Evolutionary conservation across 2,329 filamentous ascomycete genomes (phyloP).

Genomic region (Cercospora sp.): DNA sequence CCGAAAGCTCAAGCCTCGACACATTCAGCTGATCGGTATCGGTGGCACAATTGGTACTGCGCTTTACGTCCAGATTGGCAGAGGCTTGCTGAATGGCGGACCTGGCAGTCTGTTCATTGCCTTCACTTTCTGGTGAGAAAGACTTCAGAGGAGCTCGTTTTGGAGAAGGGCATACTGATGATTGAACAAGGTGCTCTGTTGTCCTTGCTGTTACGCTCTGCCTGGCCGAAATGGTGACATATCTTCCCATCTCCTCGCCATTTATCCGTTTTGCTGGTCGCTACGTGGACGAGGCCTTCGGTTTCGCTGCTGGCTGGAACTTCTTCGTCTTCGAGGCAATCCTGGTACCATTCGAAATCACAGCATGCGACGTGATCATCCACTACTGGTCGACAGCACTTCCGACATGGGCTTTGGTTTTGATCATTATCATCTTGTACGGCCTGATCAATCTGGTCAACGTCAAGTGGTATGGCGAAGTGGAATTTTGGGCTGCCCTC

Average conservation of each 20-base stretch:
- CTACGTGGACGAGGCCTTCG: slow-evolving; percentile 73
- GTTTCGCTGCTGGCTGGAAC: slow-evolving; percentile 42
- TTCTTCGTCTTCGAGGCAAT: slow-evolving; percentile 37
- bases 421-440: slow-evolving; percentile 59
- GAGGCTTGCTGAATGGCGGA: slow-evolving; percentile 49
- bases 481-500: slow-evolving; percentile 66
- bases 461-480: slow-evolving; percentile 73
- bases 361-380: slow-evolving; percentile 63
- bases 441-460: slow-evolving; percentile 68
- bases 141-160: background rate
- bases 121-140: slow-evolving; percentile 45
- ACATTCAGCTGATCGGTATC: slow-evolving; percentile 50
- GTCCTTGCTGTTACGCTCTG: slow-evolving; percentile 34
- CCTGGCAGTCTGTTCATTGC: slow-evolving; percentile 51
- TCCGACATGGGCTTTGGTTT: slow-evolving; percentile 62
- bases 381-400: slow-evolving; percentile 55
- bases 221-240: slow-evolving; percentile 76
- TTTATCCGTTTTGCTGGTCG: slow-evolving; percentile 77
- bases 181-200: slow-evolving; percentile 23
- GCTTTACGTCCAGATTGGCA: slow-evolving; percentile 51
- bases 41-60: slow-evolving; percentile 51
- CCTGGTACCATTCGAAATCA: slow-evolving; percentile 37
- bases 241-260: slow-evolving; percentile 72
- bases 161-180: background rate
- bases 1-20: slow-evolving; percentile 47